These are phyloP conservation scores for Acanthamoeba sp. DNA, from an alignment of 208 protist genomes.

Conservation along the genomic window DNA sequence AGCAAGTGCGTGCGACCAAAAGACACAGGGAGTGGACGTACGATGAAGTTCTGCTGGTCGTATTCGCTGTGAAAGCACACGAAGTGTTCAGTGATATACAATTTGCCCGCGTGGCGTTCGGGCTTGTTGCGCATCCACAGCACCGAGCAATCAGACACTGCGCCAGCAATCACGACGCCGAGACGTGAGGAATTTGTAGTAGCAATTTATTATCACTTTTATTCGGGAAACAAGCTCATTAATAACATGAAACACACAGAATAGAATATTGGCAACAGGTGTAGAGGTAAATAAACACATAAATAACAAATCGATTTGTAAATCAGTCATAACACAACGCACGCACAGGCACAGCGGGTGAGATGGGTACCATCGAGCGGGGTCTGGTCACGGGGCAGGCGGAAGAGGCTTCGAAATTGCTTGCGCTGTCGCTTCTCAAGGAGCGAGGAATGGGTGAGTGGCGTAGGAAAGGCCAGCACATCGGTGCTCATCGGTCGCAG, in stretches of 20 bases:
- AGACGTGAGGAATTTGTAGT: background rate
- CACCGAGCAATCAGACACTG: slow-evolving; percentile 19
- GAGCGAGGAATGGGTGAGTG: background rate
- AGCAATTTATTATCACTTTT: too few species aligned
- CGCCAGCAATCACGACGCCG: background rate
- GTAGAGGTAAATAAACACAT: too few species aligned
- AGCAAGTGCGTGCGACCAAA: too few species aligned
- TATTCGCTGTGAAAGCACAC: slow-evolving; percentile 52
- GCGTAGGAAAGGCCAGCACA: slow-evolving; percentile 36
- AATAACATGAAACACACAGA: too few species aligned
- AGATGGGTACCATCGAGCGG: background rate
- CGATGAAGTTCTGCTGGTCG: background rate
- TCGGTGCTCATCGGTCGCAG: slow-evolving; percentile 27
- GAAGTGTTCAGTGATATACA: slow-evolving; percentile 48
- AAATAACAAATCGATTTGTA: too few species aligned
- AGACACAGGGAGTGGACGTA: background rate
- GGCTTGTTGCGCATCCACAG: slow-evolving; percentile 47
- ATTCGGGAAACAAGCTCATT: too few species aligned
- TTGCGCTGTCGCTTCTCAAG: slow-evolving; percentile 35
- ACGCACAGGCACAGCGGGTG: too few species aligned
- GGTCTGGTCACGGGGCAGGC: background rate
- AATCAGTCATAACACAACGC: too few species aligned
- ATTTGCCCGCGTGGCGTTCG: slow-evolving; percentile 27
- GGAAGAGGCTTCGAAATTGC: slow-evolving; percentile 28
- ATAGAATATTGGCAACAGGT: too few species aligned